Conservation (phyloP, 768 basidiomycete genomes). For the Panaeolus papilionaceus region DNA sequence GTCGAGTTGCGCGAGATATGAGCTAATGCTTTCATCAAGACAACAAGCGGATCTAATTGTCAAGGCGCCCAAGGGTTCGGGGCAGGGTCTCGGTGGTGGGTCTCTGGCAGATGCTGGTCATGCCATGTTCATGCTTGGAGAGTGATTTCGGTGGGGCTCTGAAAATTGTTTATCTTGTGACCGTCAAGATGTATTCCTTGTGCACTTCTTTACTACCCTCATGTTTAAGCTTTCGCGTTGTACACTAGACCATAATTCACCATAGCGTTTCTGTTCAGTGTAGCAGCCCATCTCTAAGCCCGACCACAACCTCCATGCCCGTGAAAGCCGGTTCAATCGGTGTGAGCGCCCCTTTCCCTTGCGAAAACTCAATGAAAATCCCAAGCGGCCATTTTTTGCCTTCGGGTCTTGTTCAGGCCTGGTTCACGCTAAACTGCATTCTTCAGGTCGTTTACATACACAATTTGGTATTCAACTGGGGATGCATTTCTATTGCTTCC, state of each 20-base stretch:
- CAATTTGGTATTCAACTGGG: too few species aligned
- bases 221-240: slow-evolving; percentile 5
- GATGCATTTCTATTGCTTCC: too few species aligned
- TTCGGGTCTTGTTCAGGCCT: too few species aligned
- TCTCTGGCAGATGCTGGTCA: neutral
- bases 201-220: slow-evolving; percentile 2
- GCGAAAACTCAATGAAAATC: too few species aligned
- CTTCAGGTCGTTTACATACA: too few species aligned
- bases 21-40: slow-evolving; percentile 41
- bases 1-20: neutral
- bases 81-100: slow-evolving; percentile 9
- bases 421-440: too few species aligned
- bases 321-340: too few species aligned
- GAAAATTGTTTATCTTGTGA: neutral
- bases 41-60: slow-evolving; percentile 84
- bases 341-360: too few species aligned
- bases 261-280: neutral
- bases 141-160: neutral
- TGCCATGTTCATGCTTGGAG: slow-evolving; percentile 4
- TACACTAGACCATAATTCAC: slow-evolving; percentile 4
- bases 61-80: slow-evolving; percentile 59
- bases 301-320: too few species aligned
- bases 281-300: too few species aligned
- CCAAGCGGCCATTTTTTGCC: too few species aligned
- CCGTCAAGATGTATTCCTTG: neutral